Base-by-base conservation (phyloP, 176 grass and related monocot species). In the Eragrostis nindensis region DNA sequence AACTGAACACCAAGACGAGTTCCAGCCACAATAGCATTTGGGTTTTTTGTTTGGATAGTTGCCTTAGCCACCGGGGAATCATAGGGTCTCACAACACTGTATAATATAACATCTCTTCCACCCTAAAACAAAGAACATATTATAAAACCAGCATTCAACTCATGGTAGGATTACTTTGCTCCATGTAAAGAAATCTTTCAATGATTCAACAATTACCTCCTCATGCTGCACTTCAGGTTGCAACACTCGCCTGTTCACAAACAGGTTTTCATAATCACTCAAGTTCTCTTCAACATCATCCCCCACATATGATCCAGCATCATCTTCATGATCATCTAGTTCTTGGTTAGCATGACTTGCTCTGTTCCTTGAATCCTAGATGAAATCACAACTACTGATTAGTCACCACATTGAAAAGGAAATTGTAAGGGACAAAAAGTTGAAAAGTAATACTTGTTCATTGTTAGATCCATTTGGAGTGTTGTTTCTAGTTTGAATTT, bases 381-480 rank as follows among this genome's bases (percentile, higher is more conserved):
- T 22, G 11, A 22, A 68, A 24, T 10, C 11, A n/a, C 41, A 15
- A 68, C 41, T 43, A 68, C 13, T 43, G 11, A 24, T 43, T 21
- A 41, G 6, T 62, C 24, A 68, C 6, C 24, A 17, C 30, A 56
- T 5, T 12, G 2, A 38, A 6, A 57, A 57, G 16, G 9, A 24
- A 57, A 22, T 13, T 3, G 14, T 27, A 1, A 22, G 12, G 56
- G 8, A 56, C 10, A n/a, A 41, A 40, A 52, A 40, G 21, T 14
- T 55, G n/a, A 54, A 4, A 0, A 73, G 3, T 73, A 38, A 2
- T 30, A 73, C 29, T 6, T 7, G 2, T 54, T 27, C 17, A 54
- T 36, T 73, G 19, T 73, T 54, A 39, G 71, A 73, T 55, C 71
- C 71, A 55, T 73, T 11, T 1, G 71, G 71, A 73, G 70, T 73